Conservation (phyloP, 495 filamentous ascomycete genomes). For the Neurospora tetrasperma region DNA sequence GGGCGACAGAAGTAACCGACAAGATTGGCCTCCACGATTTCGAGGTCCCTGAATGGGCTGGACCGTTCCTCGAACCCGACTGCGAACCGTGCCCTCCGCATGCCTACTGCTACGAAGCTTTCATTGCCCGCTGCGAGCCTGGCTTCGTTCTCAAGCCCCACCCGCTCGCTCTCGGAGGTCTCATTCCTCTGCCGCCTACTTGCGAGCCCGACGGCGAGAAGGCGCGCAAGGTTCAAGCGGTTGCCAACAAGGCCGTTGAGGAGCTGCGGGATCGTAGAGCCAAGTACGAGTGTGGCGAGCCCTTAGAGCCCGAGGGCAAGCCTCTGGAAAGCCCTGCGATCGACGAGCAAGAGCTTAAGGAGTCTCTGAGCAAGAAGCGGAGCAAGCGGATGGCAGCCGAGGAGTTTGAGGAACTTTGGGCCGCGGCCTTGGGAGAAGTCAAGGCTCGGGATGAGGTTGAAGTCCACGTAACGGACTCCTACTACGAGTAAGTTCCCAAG, state of each 20-base stretch:
- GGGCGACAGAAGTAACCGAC: conserved; percentile 27
- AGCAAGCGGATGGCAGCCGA: conserved; percentile 68
- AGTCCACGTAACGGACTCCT: conserved; percentile 42
- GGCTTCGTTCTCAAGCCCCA: conserved; percentile 82
- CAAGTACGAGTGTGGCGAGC: conserved; percentile 80
- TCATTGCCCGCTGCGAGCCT: conserved; percentile 68
- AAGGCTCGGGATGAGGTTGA: conserved; percentile 71
- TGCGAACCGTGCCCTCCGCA: conserved; percentile 91
- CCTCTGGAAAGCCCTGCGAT: conserved; percentile 52
- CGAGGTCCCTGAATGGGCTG: conserved; percentile 54
- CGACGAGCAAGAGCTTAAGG: conserved; percentile 65
- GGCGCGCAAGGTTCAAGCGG: conserved; percentile 70
- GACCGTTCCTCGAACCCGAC: conserved; percentile 56
- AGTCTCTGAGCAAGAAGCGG: conserved; percentile 58
- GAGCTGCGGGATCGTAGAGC: conserved; percentile 78
- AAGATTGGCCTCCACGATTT: conserved; percentile 32
- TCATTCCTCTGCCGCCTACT: conserved; percentile 79
- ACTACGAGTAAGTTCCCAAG: conserved; percentile 50
- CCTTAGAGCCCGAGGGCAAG: conserved; percentile 50
- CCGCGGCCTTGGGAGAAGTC: conserved; percentile 76
- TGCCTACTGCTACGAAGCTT: conserved; percentile 74
- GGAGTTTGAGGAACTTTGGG: conserved; percentile 92
- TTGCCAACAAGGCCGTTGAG: conserved; percentile 81
- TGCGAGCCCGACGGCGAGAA: conserved; percentile 95
- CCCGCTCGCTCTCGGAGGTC: conserved; percentile 68